Evolutionary conservation across 768 basidiomycete genomes (phyloP), one percentile per base, ranked within the genome.

Genomic region (Coprinopsis sp.): DNA sequence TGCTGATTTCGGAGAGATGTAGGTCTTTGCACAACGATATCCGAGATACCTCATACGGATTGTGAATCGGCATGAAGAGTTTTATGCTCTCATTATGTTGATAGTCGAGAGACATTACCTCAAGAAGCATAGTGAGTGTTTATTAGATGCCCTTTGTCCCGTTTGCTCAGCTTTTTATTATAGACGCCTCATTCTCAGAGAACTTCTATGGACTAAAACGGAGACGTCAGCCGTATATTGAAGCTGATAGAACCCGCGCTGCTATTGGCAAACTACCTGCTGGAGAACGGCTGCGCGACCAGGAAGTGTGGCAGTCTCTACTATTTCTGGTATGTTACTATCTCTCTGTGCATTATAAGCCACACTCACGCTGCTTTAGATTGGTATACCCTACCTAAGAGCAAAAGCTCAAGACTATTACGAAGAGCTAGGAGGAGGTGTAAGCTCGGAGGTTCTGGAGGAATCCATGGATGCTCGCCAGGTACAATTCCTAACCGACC

Each of bases 1-100:
- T n/a, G n/a, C n/a, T n/a, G n/a, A n/a, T n/a, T n/a, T n/a, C n/a
- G n/a, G n/a, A n/a, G n/a, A n/a, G n/a, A n/a, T 33, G 13, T 43
- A 96, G 94, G 87, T 95, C 48, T 90, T 98, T 57, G 92, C 96
- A 3, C 93, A 97, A 71, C 76, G 84, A 46, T 87, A 97, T 62
- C 96, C 96, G 5, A 79, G 96, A 45, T 94, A 97, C 64, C 77
- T 98, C 24, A 67, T 99, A 33, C 82, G 84, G 14, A 73, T 98
- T 44, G 90, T 96, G 13, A 97, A 98, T 64, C 72, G 82, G 25
- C 96, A 99, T 71, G 96, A 99, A 63, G 94, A 97, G 63, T 91
- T 96, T 64, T 98, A 96, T 57, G 89, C 93, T 1, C 54, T 77
- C 12, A 72, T 95, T 51, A 90, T 98, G 84, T 68, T 94, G 44